Conservation (phyloP, 371 early-diverging fungal genomes). For the Apophysomyces elegans region DNA sequence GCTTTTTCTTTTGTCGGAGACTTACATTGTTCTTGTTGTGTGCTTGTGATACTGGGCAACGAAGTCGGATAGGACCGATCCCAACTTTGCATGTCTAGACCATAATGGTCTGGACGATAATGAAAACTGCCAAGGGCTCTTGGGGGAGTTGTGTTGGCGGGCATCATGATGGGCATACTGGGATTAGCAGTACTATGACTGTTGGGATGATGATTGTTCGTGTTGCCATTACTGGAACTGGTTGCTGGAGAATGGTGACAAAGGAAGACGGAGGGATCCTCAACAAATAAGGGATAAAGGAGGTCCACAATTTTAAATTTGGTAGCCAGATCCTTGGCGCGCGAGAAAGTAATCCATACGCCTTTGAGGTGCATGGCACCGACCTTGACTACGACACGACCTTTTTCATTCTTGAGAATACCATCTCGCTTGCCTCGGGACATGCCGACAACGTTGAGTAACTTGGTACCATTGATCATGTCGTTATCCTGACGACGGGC, state of each 20-base stretch:
- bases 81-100: slow-evolving; percentile 18
- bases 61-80: slow-evolving; percentile 22
- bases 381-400: slow-evolving; percentile 83
- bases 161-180: slow-evolving; percentile 9
- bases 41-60: slow-evolving; percentile 26
- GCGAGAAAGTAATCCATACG: slow-evolving; percentile 82
- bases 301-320: slow-evolving; percentile 73
- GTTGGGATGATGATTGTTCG: neutral
- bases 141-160: neutral
- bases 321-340: slow-evolving; percentile 73
- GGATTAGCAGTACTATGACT: neutral
- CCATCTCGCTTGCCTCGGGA: slow-evolving; percentile 89
- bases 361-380: slow-evolving; percentile 91
- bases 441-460: slow-evolving; percentile 87
- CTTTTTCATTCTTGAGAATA: slow-evolving; percentile 86
- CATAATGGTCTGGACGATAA: slow-evolving; percentile 1
- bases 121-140: neutral
- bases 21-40: slow-evolving; percentile 22
- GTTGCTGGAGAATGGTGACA: slow-evolving; percentile 11
- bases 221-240: neutral
- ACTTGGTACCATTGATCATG: slow-evolving; percentile 87
- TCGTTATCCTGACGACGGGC: slow-evolving; percentile 83
- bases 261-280: slow-evolving; percentile 59
- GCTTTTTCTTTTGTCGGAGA: neutral
- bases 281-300: slow-evolving; percentile 77